A percentile compares a stretch with the other conserved stretches of the same genome.
Evolutionary conservation across 306 rosid species (phyloP).

Genomic region (Acacia crassicarpa): DNA sequence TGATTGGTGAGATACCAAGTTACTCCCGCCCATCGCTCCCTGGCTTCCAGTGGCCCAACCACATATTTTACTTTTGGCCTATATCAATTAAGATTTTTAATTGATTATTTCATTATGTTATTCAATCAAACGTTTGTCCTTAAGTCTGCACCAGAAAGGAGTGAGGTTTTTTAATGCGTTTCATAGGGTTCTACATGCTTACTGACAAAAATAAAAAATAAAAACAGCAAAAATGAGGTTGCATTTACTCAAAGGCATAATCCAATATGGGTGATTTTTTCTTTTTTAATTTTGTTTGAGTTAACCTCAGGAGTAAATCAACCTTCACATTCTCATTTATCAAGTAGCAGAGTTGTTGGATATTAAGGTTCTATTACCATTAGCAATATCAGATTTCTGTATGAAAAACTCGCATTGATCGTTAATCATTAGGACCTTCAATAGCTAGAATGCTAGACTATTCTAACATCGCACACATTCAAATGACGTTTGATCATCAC

Average conservation of each 20-base stretch:
- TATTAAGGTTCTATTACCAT: neutral
- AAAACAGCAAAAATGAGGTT: neutral
- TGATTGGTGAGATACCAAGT: slow-evolving; percentile 27
- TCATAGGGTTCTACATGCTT: neutral
- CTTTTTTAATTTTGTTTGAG: neutral
- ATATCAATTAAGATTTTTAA: neutral
- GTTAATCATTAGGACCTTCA: neutral
- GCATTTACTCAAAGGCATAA: neutral
- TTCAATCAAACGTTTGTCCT: neutral
- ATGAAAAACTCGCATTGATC: neutral
- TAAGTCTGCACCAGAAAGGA: neutral
- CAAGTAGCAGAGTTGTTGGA: neutral
- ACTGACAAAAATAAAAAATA: too few species aligned
- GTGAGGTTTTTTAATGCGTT: neutral
- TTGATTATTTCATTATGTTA: neutral
- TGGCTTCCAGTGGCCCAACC: neutral
- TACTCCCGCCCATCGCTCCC: slow-evolving; percentile 12
- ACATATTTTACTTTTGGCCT: neutral
- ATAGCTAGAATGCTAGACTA: neutral
- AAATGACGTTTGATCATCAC: neutral
- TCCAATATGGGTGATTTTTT: neutral
- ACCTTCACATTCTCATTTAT: neutral
- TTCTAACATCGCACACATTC: neutral
- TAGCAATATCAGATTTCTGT: neutral
- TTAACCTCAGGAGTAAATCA: neutral